These are phyloP conservation scores for Coemansia sp. DNA, from an alignment of 192 early-diverging fungal species.

Conservation along the genomic window DNA sequence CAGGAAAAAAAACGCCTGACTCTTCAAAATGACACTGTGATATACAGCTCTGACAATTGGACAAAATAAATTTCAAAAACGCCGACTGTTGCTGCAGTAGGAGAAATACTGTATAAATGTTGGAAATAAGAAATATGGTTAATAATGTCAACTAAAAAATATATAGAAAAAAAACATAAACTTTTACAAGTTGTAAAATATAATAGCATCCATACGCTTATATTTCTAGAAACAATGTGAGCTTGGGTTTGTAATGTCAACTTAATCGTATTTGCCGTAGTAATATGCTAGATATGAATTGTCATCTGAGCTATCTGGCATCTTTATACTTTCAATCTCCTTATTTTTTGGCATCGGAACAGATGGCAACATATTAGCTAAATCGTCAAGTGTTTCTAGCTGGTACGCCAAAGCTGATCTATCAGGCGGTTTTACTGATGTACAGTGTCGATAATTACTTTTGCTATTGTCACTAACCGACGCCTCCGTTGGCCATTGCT, in stretches of 20 bases:
- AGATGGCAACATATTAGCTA: not conserved
- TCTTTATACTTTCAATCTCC: not conserved
- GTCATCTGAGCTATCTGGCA: not conserved
- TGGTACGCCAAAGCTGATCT: not conserved
- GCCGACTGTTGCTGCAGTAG: too few relatives aligned
- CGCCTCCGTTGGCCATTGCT: not conserved
- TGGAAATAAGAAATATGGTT: too few relatives aligned
- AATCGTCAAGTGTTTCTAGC: not conserved
- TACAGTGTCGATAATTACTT: not conserved
- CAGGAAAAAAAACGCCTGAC: too few relatives aligned
- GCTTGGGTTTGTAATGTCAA: not conserved
- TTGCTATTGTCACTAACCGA: not conserved
- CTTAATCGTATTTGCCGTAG: not conserved
- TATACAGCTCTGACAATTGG: too few relatives aligned
- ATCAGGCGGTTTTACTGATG: not conserved
- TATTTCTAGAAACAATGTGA: not conserved
- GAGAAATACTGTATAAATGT: too few relatives aligned
- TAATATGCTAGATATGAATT: not conserved
- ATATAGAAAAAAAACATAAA: too few relatives aligned
- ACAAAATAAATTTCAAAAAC: too few relatives aligned
- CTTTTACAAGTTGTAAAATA: not conserved
- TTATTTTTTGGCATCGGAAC: not conserved
- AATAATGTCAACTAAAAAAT: too few relatives aligned
- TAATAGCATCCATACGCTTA: not conserved
- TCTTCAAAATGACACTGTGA: too few relatives aligned